These are phyloP conservation scores for Candida anglica DNA, from an alignment of 805 yeast genomes.

Conservation along the genomic window DNA sequence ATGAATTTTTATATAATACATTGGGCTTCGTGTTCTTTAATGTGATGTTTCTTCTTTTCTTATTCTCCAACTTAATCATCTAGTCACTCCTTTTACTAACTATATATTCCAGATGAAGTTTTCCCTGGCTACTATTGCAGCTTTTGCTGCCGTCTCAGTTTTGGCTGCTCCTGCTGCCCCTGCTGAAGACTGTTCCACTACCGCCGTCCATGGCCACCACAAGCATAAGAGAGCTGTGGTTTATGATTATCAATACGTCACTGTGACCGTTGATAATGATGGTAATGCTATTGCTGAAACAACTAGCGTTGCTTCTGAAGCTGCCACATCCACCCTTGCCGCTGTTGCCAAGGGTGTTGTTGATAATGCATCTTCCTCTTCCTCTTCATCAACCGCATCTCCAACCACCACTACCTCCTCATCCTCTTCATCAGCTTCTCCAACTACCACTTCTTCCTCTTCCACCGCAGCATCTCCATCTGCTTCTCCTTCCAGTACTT, in stretches of 20 bases:
- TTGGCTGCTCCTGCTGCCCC: conserved; percentile 23
- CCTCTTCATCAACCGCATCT: conserved; percentile 10
- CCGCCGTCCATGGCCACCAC: conserved; percentile 55
- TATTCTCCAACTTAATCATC: no score
- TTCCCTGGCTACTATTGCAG: conserved; percentile 13
- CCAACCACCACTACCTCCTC: conserved; percentile 9
- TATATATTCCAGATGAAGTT: no score
- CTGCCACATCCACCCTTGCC: conserved; percentile 16
- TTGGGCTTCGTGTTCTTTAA: no score
- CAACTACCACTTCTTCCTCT: conserved; percentile 23
- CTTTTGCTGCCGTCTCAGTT: conserved; percentile 16
- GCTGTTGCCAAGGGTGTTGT: conserved; percentile 13
- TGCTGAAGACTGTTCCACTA: conserved; percentile 35
- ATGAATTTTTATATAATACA: no score
- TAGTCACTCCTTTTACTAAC: no score
- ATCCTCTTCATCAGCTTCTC: conserved; percentile 15
- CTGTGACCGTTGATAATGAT: conserved; percentile 40
- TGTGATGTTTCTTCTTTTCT: no score
- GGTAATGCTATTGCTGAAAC: conserved; percentile 33
- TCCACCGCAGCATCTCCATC: conserved; percentile 7
- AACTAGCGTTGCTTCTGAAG: conserved; percentile 9
- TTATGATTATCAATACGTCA: conserved; percentile 37
- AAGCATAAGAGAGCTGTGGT: conserved; percentile 58
- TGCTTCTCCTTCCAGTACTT: conserved; percentile 23
- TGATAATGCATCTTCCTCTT: conserved; percentile 13